Base-by-base conservation (phyloP, 1,139 yeast species). In the Scheffersomyces titani region DNA sequence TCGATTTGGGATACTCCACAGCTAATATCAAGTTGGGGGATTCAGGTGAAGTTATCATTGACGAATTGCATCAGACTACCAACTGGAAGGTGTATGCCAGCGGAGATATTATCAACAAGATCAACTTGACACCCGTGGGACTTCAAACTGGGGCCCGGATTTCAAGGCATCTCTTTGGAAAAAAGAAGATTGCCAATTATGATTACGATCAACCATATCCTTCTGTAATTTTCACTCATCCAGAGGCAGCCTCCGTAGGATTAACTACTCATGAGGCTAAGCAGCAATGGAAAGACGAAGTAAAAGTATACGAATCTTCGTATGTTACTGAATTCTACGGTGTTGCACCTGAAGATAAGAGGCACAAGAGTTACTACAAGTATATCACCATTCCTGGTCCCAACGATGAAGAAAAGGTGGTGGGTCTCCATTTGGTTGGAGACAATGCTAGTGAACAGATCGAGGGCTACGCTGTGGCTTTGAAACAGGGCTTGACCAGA, bases 401-500 rank as follows among this genome's bases (percentile, higher is more conserved):
- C 40, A 30, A 30, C 40, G 40, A 30, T 11, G 40, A 30, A 30
- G 40, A 30, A 30, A 30, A 30, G 40, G 40, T 9, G 16, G 40
- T 9, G 40, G 40, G 40, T 3, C 6, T 30, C 40, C 40, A 30
- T 30, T 30, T 30, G 40, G 40, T 30, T 3, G 40, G 40, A 3
- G 40, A 11, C 40, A 9, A 30, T 30, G 40, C 40, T 16, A 30
- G 40, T 11, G 40, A 30, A 30, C 40, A 30, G 40, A 30, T 30
- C 11, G 40, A 30, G 40, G 40, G 40, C 3, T 30, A 30, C 11
- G 40, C 40, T 30, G 40, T 30, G 40, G 40, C 40, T 30, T 30
- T 30, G 40, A 30, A 30, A 30, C 40, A 30, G 40, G 16, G 40
- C 40, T 30, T 30, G 40, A 30, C 40, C 16, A 80, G 90, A 57